These are phyloP conservation scores for Wallacemonas sp. DNA, from an alignment of 208 protist genomes.

Conservation along the genomic window DNA sequence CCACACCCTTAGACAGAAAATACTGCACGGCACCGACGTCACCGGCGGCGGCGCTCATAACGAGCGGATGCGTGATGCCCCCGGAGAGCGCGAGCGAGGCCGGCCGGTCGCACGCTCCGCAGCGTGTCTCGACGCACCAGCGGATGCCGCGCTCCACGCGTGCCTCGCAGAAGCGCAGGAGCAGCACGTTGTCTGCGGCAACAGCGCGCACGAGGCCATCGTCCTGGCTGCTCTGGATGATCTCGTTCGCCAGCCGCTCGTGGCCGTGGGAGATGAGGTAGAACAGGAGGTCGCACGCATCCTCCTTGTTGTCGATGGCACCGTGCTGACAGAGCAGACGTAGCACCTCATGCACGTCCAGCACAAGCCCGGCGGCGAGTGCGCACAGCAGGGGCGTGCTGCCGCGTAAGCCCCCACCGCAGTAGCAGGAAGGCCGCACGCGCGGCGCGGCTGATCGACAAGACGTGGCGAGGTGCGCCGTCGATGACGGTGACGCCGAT, in stretches of 20 bases:
- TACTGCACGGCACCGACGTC: conserved; percentile 38
- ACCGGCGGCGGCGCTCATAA: conserved; percentile 36
- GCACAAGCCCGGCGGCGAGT: conserved; percentile 7
- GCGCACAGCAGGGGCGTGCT: conserved; percentile 54
- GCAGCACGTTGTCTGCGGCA: conserved; percentile 37
- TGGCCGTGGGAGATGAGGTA: conserved; percentile 33
- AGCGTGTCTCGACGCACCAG: conserved; percentile 60
- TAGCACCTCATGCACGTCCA: conserved; percentile 23
- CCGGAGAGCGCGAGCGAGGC: not conserved
- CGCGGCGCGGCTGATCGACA: not conserved
- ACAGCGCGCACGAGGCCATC: conserved; percentile 16
- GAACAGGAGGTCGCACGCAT: conserved; percentile 44
- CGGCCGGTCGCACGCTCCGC: conserved; percentile 24
- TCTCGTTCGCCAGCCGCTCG: conserved; percentile 31
- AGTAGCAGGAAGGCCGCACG: conserved; percentile 5
- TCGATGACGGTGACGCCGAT: not conserved
- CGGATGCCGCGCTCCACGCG: conserved; percentile 23
- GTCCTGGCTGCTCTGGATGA: conserved; percentile 14
- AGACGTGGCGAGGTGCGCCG: not conserved
- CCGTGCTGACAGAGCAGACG: conserved; percentile 46
- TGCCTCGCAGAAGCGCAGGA: conserved; percentile 41
- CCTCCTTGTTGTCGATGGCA: conserved; percentile 18
- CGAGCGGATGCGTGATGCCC: conserved; percentile 37
- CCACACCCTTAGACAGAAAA: conserved; percentile 35
- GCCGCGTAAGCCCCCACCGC: conserved; percentile 29